Evolutionary conservation across 2,329 filamentous ascomycete genomes (phyloP), one percentile per base, ranked within the genome.

Genomic region (Phialocephala subalpina): DNA sequence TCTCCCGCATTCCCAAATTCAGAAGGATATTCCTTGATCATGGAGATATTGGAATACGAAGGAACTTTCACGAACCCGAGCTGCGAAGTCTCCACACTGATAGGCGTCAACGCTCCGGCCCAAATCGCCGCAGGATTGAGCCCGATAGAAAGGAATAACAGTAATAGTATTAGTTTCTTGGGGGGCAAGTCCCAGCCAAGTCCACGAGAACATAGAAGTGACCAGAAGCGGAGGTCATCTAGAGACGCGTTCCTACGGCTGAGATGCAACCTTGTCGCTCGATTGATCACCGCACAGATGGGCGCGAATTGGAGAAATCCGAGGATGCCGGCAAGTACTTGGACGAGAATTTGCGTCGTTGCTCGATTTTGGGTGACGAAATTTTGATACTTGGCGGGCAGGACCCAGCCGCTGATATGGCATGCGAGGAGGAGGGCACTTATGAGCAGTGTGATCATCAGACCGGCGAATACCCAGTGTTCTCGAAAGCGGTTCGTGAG

Each of bases 61-160:
- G 61, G 53, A 29, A 67, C 7, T 1, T 16, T 14, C 16, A 61
- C 33, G 1, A n/a, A 33, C 27, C 22, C 20, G 3, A 22, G 6
- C 36, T 36, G 35, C 25, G 20, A 9, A 2, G n/a, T 7, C 14
- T 25, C 12, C 8, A 29, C 38, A 20, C n/a, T 22, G 16, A 65
- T 36, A 12, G 58, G 62, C 11, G 58, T 62, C 11, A 62, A 38
- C 3, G 66, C 58, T 57, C 52, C 62, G 20, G 63, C 66, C 66
- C 59, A 67, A 12, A 67, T 49, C 5, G 55, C 45, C 11, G 55
- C 22, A 5, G 66, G 56, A 9, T 63, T 8, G 3, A 59, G 55
- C 25, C 27, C 57, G 12, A 53, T 22, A 9, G 7, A 29, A 3
- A 60, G 9, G 35, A 63, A 68, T n/a, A 27, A 7, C 3, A 68